A percentile compares a stretch with the other conserved stretches of the same genome.
phyloP scores from a whole-genome alignment of 306 rosid species.

The Arachis stenosperma region DNA sequence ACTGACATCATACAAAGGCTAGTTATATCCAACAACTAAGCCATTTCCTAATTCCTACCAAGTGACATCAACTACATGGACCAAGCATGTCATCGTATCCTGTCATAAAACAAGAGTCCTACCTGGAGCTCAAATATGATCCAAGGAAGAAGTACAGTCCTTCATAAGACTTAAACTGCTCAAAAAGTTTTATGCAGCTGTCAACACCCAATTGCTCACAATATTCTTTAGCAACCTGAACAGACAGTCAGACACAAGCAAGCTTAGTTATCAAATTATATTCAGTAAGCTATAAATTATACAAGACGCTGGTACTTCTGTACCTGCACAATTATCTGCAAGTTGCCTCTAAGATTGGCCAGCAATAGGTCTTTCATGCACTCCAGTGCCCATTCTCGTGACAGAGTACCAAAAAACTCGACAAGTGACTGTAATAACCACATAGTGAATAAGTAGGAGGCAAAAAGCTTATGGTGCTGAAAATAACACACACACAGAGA shows the following conservation, averaged over 20 bases:
- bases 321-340: slow-evolving; percentile 99
- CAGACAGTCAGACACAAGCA: slow-evolving; percentile 37
- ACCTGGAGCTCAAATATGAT: slow-evolving; percentile 98
- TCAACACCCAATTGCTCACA: slow-evolving; percentile 96
- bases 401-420: slow-evolving; percentile 93
- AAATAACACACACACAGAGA: neutral
- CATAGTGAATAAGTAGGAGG: slow-evolving; percentile 35
- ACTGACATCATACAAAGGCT: slow-evolving; percentile 20
- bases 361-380: slow-evolving; percentile 97
- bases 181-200: slow-evolving; percentile 90
- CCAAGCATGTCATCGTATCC: neutral
- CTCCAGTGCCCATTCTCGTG: slow-evolving; percentile 96
- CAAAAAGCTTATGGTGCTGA: neutral
- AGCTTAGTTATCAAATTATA: slow-evolving; percentile 32
- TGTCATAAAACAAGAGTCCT: neutral
- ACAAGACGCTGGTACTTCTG: slow-evolving; percentile 24
- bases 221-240: slow-evolving; percentile 97
- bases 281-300: slow-evolving; percentile 17
- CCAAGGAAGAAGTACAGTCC: slow-evolving; percentile 98
- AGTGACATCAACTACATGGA: neutral
- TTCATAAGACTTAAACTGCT: slow-evolving; percentile 97
- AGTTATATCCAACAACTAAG: neutral
- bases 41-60: neutral
- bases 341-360: slow-evolving; percentile 95
- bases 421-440: slow-evolving; percentile 77